Percentiles rank a stretch among this genome's conserved stretches.
Conservation (phyloP, 495 filamentous ascomycete genomes). For the Daldinia loculata region DNA sequence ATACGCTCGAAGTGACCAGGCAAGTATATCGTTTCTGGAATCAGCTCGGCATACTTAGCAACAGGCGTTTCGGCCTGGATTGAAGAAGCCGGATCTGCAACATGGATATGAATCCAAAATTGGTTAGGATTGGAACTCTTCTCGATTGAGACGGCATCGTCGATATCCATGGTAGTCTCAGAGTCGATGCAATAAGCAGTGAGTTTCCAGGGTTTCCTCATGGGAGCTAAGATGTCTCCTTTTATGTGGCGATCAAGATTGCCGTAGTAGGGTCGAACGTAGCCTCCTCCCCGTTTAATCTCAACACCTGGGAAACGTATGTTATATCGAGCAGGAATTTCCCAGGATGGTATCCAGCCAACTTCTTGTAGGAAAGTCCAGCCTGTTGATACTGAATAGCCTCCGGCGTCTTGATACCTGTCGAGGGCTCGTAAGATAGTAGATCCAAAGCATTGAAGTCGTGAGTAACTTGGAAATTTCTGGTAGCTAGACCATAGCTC, state of each 20-base stretch:
- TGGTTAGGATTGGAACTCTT: constrained; percentile 62
- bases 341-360: constrained; percentile 82
- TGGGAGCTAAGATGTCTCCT: constrained; percentile 58
- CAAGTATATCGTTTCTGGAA: constrained; percentile 74
- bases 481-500: constrained; percentile 70
- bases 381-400: constrained; percentile 63
- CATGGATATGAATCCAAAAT: constrained; percentile 88
- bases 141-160: constrained; percentile 89
- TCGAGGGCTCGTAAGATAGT: constrained; percentile 75
- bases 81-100: constrained; percentile 94
- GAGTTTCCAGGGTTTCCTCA: constrained; percentile 77
- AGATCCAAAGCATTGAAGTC: constrained; percentile 68
- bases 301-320: constrained; percentile 62
- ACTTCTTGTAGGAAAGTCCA: constrained; percentile 86
- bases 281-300: constrained; percentile 54
- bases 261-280: constrained; percentile 49
- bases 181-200: constrained; percentile 88
- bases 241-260: constrained; percentile 37
- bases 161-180: constrained; percentile 75
- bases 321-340: constrained; percentile 71
- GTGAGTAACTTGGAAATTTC: constrained; percentile 56
- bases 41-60: constrained; percentile 69
- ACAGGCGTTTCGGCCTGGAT: constrained; percentile 65
- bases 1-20: constrained; percentile 78
- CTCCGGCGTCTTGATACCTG: constrained; percentile 68